Evolutionary conservation across 176 grass and related monocot genomes (phyloP).

Genomic region (Eragrostis curvula): DNA sequence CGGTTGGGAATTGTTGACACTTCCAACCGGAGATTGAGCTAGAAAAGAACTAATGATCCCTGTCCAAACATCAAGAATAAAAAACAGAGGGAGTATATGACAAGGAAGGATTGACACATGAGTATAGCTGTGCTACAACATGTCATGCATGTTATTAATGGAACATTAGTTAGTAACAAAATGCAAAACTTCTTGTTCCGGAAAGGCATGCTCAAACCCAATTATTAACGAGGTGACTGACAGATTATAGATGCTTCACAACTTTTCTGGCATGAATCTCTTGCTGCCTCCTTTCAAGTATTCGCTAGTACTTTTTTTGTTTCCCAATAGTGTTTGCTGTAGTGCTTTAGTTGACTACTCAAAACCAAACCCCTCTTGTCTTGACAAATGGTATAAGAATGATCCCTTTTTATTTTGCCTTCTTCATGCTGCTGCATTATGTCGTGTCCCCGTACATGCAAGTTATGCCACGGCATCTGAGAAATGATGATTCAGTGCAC

Average conservation of each 20-base stretch:
- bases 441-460: not conserved
- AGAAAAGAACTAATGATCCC: no score
- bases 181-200: not conserved
- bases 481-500: not conserved
- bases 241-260: not conserved
- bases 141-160: not conserved
- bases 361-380: not conserved
- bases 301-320: not conserved
- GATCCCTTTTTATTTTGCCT: not conserved
- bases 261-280: constrained; percentile 8
- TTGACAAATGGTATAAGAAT: not conserved
- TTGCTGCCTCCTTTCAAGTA: constrained; percentile 20
- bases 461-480: constrained; percentile 20
- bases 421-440: not conserved
- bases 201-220: not conserved
- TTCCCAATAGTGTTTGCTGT: constrained; percentile 1
- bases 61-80: no score
- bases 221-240: not conserved
- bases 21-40: no score
- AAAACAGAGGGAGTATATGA: no score
- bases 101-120: constrained; percentile 5
- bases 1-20: no score
- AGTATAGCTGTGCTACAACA: constrained; percentile 26
- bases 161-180: not conserved
- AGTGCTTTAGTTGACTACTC: not conserved